Conservation (phyloP, 2,329 filamentous ascomycete species). For the Hypoxylon sp. region DNA sequence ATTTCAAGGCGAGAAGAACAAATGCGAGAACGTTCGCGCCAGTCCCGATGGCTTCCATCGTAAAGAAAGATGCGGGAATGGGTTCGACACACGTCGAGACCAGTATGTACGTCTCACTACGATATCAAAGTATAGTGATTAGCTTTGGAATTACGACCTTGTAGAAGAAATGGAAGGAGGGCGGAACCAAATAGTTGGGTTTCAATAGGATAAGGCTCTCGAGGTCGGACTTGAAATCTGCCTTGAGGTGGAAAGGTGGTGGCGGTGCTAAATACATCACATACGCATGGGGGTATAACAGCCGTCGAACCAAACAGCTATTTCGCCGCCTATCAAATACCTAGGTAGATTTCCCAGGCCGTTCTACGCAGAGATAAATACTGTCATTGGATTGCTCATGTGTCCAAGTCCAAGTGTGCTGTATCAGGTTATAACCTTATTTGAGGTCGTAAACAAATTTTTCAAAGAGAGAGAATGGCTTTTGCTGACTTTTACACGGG, state of each 20-base stretch:
- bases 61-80: not conserved
- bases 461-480: not conserved
- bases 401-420: not conserved
- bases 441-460: not conserved
- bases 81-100: too few relatives aligned
- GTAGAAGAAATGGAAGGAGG: not conserved
- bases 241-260: not conserved
- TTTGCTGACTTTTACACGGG: not conserved
- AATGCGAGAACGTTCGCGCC: constrained; percentile 4
- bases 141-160: not conserved
- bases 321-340: not conserved
- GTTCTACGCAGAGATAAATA: not conserved
- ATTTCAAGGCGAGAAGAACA: not conserved
- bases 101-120: too few relatives aligned
- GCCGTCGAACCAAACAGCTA: not conserved
- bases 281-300: too few relatives aligned
- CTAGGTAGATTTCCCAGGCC: not conserved
- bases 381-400: not conserved
- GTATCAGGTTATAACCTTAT: not conserved
- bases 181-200: not conserved
- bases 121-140: too few relatives aligned
- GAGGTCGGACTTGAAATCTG: not conserved
- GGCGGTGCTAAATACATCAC: not conserved
- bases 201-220: not conserved
- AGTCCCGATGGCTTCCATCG: constrained; percentile 3